Evolutionary conservation across 2,329 filamentous ascomycete species (phyloP), one percentile per base, ranked within the genome.

Genomic region (Talaromyces albobiverticillius): DNA sequence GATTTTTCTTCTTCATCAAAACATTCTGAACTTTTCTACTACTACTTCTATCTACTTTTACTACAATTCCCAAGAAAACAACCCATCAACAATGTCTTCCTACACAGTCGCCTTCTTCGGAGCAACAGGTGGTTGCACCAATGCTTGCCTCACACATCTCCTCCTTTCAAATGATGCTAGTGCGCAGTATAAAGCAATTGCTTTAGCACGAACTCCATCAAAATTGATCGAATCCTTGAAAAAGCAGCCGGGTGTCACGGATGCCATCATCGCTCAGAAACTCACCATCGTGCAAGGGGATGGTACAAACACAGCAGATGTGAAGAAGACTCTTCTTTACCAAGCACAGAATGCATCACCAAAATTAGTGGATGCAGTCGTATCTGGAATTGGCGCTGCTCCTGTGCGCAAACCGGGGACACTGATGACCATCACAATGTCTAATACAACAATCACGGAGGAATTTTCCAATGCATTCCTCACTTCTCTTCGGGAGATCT

Each of bases 221-320:
- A 82, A 82, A 61, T 76, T 83, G 45, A 67, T 62, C 43, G 60
- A 63, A 8, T 63, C 75, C n/a, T 71, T 82, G 29, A 62, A 57
- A 4, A 61, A 64, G 31, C 74, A 76, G 59, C 47, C 47, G 1
- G 67, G 66, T 13, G 59, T 82, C 47, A 61, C 72, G 23, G 48
- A 67, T 18, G 56, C 64, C 10, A 60, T 62, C 46, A 54, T 78
- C 54, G 51, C 68, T 58, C 55, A 59, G 29, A 64, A 77, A 52
- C 74, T 82, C 31, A 77, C 71, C 54, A 75, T 82, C 53, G 66
- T 79, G 54, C 36, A 73, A 59, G 80, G 80, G 57, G 70, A 78
- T 59, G 73, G 74, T 23, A 74, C 72, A 46, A 71, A 79, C 57
- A 36, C 71, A 31, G 52, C 60, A 3, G 69, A 70, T 18, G 72